Conservation (phyloP, 1,139 yeast genomes). For the Debaryomyces sp. region DNA sequence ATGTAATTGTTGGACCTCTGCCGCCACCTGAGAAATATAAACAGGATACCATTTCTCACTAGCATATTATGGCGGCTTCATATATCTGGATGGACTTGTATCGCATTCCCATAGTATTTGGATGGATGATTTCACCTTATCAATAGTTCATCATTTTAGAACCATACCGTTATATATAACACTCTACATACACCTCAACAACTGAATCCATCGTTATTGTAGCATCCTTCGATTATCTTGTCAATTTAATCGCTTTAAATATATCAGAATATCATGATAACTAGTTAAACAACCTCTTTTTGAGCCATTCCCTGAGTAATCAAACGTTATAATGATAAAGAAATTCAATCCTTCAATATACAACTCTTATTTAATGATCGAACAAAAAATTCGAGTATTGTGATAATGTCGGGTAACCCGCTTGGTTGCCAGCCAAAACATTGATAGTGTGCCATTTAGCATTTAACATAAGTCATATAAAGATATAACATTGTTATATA, state of each 20-base stretch:
- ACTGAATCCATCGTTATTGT: background rate
- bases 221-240: background rate
- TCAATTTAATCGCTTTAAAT: background rate
- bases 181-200: conserved; percentile 3
- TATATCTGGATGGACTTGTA: background rate
- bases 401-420: background rate
- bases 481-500: background rate
- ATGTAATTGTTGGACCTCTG: background rate
- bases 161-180: conserved; percentile 5
- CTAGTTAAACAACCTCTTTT: background rate
- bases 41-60: background rate
- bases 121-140: background rate
- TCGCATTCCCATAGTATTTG: background rate
- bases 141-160: background rate
- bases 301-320: background rate
- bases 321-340: background rate
- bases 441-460: background rate
- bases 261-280: background rate
- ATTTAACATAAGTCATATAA: background rate
- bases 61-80: background rate
- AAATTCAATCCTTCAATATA: background rate
- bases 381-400: background rate
- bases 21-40: conserved; percentile 2
- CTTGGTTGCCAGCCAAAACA: background rate
- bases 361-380: background rate